Evolutionary conservation across 2,329 filamentous ascomycete species (phyloP).

Genomic region (Pleurostoma richardsiae): DNA sequence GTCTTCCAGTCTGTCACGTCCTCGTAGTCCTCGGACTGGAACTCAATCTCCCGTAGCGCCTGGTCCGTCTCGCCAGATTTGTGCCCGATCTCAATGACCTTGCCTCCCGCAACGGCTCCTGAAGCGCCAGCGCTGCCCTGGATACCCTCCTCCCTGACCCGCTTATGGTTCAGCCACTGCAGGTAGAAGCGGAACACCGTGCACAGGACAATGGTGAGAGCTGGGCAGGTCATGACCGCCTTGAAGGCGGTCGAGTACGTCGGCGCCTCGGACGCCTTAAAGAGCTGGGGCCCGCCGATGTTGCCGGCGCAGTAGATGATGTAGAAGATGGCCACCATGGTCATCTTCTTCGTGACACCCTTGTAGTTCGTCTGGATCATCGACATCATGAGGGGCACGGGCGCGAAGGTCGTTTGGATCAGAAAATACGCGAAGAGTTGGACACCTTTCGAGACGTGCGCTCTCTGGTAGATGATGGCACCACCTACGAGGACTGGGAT

Average conservation of each 20-base stretch:
- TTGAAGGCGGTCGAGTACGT: constrained; percentile 48
- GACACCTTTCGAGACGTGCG: constrained; percentile 30
- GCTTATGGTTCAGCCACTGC: constrained; percentile 34
- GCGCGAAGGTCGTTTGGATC: constrained; percentile 45
- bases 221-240: constrained; percentile 52
- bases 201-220: constrained; percentile 38
- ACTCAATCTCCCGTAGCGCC: constrained; percentile 26
- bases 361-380: constrained; percentile 51
- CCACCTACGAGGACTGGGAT: constrained; percentile 46
- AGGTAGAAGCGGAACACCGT: constrained; percentile 42
- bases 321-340: constrained; percentile 50
- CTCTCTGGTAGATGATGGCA: constrained; percentile 45
- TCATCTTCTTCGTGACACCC: constrained; percentile 57
- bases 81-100: constrained; percentile 20
- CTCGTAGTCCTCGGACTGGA: constrained; percentile 43
- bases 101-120: constrained; percentile 31
- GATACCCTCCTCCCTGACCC: constrained; percentile 37
- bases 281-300: constrained; percentile 52
- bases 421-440: constrained; percentile 55
- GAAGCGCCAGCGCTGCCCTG: constrained; percentile 35
- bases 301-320: constrained; percentile 52
- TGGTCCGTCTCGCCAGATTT: constrained; percentile 17
- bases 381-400: constrained; percentile 49
- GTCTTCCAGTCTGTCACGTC: constrained; percentile 58
- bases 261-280: constrained; percentile 42